These are phyloP conservation scores for Gynandropsis gynandra DNA, from an alignment of 345 rosid species.

Conservation along the genomic window DNA sequence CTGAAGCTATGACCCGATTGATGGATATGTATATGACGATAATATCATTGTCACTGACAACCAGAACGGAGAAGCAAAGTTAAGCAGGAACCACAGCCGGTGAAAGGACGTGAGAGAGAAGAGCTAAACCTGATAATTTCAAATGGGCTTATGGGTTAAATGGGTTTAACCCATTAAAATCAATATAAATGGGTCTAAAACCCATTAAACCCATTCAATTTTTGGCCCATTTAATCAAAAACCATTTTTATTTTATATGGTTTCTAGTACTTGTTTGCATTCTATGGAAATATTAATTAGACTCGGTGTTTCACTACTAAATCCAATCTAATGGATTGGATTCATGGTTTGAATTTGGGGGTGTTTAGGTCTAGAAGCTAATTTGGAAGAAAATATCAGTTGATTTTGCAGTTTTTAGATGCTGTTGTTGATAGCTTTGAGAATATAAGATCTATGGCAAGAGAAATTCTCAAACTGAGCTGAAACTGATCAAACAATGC, in stretches of 20 bases:
- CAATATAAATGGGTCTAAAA: too few species aligned
- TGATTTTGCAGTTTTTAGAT: conserved; percentile 64
- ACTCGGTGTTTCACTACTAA: conserved; percentile 36
- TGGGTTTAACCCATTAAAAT: too few species aligned
- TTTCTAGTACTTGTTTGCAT: conserved; percentile 1
- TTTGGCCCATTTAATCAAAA: too few species aligned
- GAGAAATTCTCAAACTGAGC: conserved; percentile 54
- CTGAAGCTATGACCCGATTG: conserved; percentile 62
- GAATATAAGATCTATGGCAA: conserved; percentile 47
- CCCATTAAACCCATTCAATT: too few species aligned
- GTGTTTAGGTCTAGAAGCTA: background rate
- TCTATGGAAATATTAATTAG: conserved; percentile 6
- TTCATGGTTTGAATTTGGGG: background rate
- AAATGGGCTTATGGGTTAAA: too few species aligned
- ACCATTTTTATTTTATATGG: conserved; percentile 32
- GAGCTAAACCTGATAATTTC: too few species aligned
- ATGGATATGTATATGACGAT: conserved; percentile 86
- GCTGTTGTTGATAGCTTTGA: conserved; percentile 48
- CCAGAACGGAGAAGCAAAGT: too few species aligned
- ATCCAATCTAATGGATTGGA: conserved; percentile 3
- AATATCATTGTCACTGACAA: conserved; percentile 41
- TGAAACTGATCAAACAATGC: conserved; percentile 44
- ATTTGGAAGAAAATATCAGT: conserved; percentile 13
- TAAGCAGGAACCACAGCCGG: conserved; percentile 63
- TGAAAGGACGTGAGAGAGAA: too few species aligned